Conservation (phyloP, 768 basidiomycete species). For the Gelatoporia subvermispora region DNA sequence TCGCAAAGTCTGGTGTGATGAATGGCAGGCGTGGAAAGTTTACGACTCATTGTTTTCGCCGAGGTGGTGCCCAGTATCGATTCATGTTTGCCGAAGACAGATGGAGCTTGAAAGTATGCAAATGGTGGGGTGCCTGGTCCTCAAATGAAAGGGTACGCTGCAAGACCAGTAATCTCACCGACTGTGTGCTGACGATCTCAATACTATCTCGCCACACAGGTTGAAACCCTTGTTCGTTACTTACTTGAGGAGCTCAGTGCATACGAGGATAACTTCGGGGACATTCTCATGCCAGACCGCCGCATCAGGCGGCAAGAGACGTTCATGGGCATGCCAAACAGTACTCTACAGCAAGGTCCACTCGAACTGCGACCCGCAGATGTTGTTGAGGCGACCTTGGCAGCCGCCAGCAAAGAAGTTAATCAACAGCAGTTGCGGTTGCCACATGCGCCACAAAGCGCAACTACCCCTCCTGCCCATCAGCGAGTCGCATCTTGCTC, state of each 20-base stretch:
- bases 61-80: constrained; percentile 24
- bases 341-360: neutral
- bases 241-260: constrained; percentile 25
- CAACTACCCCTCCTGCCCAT: neutral
- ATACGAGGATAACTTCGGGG: constrained; percentile 25
- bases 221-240: constrained; percentile 25
- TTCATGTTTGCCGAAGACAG: constrained; percentile 24
- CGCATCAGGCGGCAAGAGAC: constrained; percentile 15
- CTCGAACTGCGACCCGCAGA: neutral
- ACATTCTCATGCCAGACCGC: constrained; percentile 18
- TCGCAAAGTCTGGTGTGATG: constrained; percentile 14
- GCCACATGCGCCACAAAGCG: neutral
- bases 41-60: constrained; percentile 25
- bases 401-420: neutral
- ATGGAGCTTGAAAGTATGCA: constrained; percentile 24
- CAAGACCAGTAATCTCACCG: neutral
- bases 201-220: constrained; percentile 5
- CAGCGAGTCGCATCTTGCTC: no score
- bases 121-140: constrained; percentile 28
- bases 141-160: constrained; percentile 17
- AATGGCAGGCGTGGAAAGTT: constrained; percentile 10
- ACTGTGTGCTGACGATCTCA: neutral
- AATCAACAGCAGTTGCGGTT: neutral
- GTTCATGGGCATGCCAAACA: constrained; percentile 19
- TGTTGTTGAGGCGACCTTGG: neutral